Conservation (phyloP, 2,329 filamentous ascomycete genomes). For the Parastagonospora avenae region DNA sequence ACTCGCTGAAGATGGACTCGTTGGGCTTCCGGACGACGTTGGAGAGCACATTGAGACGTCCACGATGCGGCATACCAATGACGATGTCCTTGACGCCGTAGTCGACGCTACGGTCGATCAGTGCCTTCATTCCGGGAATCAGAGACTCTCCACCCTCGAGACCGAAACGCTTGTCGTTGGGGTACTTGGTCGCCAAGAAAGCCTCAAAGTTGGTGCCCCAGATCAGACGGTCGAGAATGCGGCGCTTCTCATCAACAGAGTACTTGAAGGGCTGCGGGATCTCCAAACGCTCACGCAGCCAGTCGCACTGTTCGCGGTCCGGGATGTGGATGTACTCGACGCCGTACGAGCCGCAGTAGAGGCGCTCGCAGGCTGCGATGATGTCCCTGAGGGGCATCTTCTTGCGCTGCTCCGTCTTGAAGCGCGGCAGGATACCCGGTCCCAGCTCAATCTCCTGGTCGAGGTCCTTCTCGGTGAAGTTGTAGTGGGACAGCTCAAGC, state of each 20-base stretch:
- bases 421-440: conserved; percentile 91
- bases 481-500: conserved; percentile 89
- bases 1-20: conserved; percentile 99
- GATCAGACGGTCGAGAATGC: conserved; percentile 95
- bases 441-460: conserved; percentile 91
- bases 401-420: conserved; percentile 83
- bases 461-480: conserved; percentile 92
- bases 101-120: conserved; percentile 97
- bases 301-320: conserved; percentile 96
- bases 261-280: conserved; percentile 95
- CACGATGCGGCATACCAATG: conserved; percentile 99
- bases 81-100: conserved; percentile 99
- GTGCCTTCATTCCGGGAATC: conserved; percentile 98
- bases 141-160: conserved; percentile 96
- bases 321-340: conserved; percentile 99
- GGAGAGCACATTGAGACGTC: conserved; percentile 94
- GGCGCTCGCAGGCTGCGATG: conserved; percentile 86
- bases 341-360: conserved; percentile 97
- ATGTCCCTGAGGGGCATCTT: conserved; percentile 99
- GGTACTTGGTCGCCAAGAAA: conserved; percentile 96
- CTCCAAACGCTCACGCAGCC: conserved; percentile 94
- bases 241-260: conserved; percentile 96
- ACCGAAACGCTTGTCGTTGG: conserved; percentile 99
- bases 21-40: conserved; percentile 99
- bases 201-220: conserved; percentile 98